A percentile compares a stretch with the other conserved stretches of the same genome.
phyloP scores from a whole-genome alignment of 306 rosid genomes.

The Crotalaria pallida region DNA sequence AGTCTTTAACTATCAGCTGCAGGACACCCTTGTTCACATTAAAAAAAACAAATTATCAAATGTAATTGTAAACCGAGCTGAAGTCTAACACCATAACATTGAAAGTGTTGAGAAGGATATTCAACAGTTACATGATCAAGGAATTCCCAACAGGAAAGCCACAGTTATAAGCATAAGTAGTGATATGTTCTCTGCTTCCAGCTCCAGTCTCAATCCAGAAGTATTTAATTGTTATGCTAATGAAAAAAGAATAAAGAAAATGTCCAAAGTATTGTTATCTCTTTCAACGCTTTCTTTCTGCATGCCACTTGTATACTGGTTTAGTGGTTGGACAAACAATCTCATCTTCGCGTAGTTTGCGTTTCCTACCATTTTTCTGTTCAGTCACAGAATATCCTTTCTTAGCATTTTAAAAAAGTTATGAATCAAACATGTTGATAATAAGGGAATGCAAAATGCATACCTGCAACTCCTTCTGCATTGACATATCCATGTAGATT shows the following conservation, averaged over 20 bases:
- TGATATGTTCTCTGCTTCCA: not conserved
- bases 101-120: not conserved
- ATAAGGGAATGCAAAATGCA: conserved; percentile 2
- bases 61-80: not conserved
- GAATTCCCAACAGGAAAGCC: not conserved
- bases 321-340: conserved; percentile 46
- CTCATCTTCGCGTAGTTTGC: conserved; percentile 76
- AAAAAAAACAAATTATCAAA: too few relatives aligned
- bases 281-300: conserved; percentile 64
- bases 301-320: conserved; percentile 72
- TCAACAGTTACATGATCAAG: not conserved
- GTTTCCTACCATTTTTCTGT: conserved; percentile 64
- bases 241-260: not conserved
- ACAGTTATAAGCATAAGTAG: not conserved
- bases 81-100: not conserved
- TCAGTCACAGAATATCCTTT: not conserved
- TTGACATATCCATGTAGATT: conserved; percentile 61
- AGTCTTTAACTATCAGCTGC: too few relatives aligned
- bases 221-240: not conserved
- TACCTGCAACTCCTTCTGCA: conserved; percentile 80
- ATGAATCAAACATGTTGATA: not conserved
- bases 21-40: too few relatives aligned
- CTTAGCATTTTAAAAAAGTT: not conserved
- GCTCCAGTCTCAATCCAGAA: not conserved
- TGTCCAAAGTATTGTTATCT: not conserved